These are phyloP conservation scores for Fusarium decemcellulare DNA, from an alignment of 2,329 filamentous ascomycete species.

Conservation along the genomic window DNA sequence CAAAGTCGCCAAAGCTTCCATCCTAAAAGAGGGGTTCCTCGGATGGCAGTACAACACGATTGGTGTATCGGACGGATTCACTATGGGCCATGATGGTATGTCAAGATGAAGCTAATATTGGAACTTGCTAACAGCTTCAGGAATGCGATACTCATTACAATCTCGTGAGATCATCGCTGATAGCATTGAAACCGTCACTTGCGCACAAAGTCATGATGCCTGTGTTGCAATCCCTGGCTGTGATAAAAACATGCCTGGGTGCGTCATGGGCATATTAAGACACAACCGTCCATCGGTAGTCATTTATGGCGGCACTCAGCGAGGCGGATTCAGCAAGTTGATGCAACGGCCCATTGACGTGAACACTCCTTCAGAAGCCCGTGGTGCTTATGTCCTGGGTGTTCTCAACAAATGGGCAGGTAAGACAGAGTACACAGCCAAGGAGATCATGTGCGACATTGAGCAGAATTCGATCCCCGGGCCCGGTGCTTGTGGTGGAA, in stretches of 20 bases:
- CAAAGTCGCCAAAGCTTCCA: neutral
- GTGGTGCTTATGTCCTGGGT: neutral
- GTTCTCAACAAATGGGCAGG: neutral
- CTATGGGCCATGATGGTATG: neutral
- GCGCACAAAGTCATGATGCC: neutral
- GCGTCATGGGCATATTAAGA: neutral
- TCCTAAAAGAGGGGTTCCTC: neutral
- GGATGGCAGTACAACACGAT: constrained; percentile 4
- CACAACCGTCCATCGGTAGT: neutral
- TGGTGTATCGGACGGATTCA: neutral
- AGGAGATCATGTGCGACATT: neutral
- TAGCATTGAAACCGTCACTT: constrained; percentile 3
- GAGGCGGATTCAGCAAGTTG: neutral
- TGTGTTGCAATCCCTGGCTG: neutral
- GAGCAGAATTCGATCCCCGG: neutral
- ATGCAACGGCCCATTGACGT: neutral
- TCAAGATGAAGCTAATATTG: too few species aligned
- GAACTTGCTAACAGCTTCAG: neutral
- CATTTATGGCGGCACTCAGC: neutral
- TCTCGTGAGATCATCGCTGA: neutral
- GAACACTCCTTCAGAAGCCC: neutral
- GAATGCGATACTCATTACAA: neutral
- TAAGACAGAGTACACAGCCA: neutral
- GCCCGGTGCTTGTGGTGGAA: neutral
- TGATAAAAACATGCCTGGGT: neutral